These are phyloP conservation scores for Tetracentron sinense DNA, from an alignment of 164 flowering plant genomes.

Conservation along the genomic window DNA sequence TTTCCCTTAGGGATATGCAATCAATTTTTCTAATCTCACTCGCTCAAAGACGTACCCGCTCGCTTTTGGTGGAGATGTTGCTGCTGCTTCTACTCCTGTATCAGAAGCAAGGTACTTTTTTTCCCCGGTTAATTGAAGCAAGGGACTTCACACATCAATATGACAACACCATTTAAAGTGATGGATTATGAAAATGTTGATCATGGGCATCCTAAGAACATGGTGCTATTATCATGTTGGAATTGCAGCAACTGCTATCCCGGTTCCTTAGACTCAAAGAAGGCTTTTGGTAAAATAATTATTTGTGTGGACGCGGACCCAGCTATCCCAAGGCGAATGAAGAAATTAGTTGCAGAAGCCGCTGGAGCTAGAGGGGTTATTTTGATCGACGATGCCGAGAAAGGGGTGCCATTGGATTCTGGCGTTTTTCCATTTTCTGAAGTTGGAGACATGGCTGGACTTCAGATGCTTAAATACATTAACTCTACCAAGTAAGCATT, in stretches of 20 bases:
- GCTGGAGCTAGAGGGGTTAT: constrained; percentile 65
- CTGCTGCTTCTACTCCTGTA: constrained; percentile 40
- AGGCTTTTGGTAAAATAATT: constrained; percentile 58
- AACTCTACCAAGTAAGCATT: constrained; percentile 57
- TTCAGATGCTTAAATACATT: constrained; percentile 57
- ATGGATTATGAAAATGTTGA: neutral
- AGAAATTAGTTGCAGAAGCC: constrained; percentile 60
- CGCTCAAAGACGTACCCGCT: constrained; percentile 42
- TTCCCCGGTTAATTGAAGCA: no score
- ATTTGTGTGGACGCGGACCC: constrained; percentile 44
- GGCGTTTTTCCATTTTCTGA: constrained; percentile 58
- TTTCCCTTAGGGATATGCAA: constrained; percentile 53
- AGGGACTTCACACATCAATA: no score
- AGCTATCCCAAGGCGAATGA: constrained; percentile 36
- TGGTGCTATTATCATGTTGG: neutral
- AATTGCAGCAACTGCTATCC: constrained; percentile 67
- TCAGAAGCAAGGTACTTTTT: constrained; percentile 62
- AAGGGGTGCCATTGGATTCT: constrained; percentile 54
- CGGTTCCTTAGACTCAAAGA: constrained; percentile 61
- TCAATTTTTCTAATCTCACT: constrained; percentile 62
- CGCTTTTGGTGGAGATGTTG: constrained; percentile 47
- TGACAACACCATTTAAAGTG: no score
- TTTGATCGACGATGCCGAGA: constrained; percentile 36
- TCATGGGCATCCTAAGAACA: no score
- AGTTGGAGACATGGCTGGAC: constrained; percentile 43